Evolutionary conservation across 805 yeast species (phyloP), one percentile per base, ranked within the genome.

Genomic region (Myxozyma sirexii): DNA sequence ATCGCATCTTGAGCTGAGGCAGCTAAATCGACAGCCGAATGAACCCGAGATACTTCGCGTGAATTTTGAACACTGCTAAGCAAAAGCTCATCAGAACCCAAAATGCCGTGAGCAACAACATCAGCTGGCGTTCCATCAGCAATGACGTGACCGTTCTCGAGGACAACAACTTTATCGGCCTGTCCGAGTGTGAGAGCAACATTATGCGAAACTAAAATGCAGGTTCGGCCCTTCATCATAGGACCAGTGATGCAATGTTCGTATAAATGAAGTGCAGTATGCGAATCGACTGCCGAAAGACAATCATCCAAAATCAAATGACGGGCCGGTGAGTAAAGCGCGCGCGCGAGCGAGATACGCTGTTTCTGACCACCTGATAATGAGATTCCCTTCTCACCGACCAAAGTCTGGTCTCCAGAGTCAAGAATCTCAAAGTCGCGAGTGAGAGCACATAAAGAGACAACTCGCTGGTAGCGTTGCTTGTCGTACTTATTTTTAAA

Each of bases 361-460:
- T 94, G 98, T 72, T 94, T 94, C 76, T 93, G 99, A 59, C 99
- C 99, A 67, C 99, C 99, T 19, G 97, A 91, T 58, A 93, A 79
- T 0, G 97, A 87, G 57, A 93, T 90, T 74, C 99, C 99, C 77
- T 94, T 94, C 76, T 94, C 98, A 73, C 98, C 98, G 72, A 93
- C 88, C 74, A 90, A 94, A 13, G 99, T 94, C 71, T 82, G 81
- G 75, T 93, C 99, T 64, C 98, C 98, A 56, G 85, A 89, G 60
- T 85, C 84, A 67, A 94, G 77, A 61, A 93, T 91, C 72, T 88
- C 89, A 57, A 93, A 82, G 75, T 93, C 99, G 68, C 97, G 86
- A 35, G 79, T 74, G 67, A 93, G 82, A 27, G 97, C 96, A 80
- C 98, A 94, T 1, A 97, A 97, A 65, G 85, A 82, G 45, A 94